These are phyloP conservation scores for Falciphora oryzae DNA, from an alignment of 2,329 filamentous ascomycete species.

Conservation along the genomic window DNA sequence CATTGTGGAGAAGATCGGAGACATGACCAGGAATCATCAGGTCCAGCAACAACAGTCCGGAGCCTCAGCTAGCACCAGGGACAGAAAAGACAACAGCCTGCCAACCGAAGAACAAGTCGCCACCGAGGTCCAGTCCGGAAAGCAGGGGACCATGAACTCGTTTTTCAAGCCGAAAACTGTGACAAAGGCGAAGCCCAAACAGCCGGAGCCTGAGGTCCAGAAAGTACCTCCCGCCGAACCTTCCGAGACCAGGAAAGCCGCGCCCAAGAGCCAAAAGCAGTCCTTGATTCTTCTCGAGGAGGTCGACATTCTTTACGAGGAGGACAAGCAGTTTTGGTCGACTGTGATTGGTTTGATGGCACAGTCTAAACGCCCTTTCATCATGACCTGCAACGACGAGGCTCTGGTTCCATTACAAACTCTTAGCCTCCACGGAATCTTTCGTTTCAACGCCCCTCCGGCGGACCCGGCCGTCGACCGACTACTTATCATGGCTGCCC, in stretches of 20 bases:
- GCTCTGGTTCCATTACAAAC: slow-evolving; percentile 67
- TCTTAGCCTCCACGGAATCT: slow-evolving; percentile 77
- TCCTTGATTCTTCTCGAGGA: slow-evolving; percentile 93
- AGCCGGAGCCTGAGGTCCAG: slow-evolving; percentile 13
- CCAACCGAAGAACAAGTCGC: slow-evolving; percentile 40
- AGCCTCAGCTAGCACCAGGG: slow-evolving; percentile 20
- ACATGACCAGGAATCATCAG: slow-evolving; percentile 95
- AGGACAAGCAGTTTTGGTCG: slow-evolving; percentile 92
- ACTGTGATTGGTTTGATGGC: slow-evolving; percentile 72
- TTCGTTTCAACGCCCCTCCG: slow-evolving; percentile 66
- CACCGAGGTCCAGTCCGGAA: slow-evolving; percentile 57
- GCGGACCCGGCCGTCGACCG: slow-evolving; percentile 69
- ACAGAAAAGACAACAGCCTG: slow-evolving; percentile 22
- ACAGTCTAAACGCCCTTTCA: slow-evolving; percentile 83
- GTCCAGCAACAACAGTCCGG: slow-evolving; percentile 51
- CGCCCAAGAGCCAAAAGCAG: slow-evolving; percentile 67
- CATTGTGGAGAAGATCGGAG: slow-evolving; percentile 83
- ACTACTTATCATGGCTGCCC: slow-evolving; percentile 74
- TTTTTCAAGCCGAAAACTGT: slow-evolving; percentile 64
- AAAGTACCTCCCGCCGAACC: slow-evolving; percentile 8
- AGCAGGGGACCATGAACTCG: slow-evolving; percentile 71
- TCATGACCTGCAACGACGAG: slow-evolving; percentile 95
- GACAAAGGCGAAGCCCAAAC: slow-evolving; percentile 18
- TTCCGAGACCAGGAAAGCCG: slow-evolving; percentile 25
- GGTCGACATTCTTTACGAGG: slow-evolving; percentile 87